phyloP scores from a whole-genome alignment of 345 rosid genomes.

The Citrus reticulata region DNA sequence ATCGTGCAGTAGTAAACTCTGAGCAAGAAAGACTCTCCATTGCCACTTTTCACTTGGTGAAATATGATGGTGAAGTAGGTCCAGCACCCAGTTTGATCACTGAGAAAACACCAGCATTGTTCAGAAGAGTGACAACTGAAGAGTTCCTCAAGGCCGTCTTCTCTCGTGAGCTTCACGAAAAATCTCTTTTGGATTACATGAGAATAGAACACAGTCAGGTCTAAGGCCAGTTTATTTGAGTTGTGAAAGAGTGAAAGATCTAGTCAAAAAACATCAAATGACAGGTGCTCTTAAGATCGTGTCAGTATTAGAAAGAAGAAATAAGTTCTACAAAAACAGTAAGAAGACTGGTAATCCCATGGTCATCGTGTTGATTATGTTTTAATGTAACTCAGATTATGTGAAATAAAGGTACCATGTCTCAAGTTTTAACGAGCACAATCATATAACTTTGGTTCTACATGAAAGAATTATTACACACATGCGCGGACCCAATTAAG shows the following conservation, averaged over 20 bases:
- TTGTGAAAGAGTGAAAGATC: not conserved
- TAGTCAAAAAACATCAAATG: not conserved
- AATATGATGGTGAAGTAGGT: constrained; percentile 11
- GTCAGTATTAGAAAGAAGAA: not conserved
- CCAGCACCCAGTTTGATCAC: constrained; percentile 45
- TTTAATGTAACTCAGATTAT: not conserved
- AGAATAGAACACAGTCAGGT: not conserved
- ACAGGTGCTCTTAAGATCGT: not conserved
- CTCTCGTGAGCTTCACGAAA: constrained; percentile 34
- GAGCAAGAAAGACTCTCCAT: too few relatives aligned
- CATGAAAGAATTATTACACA: not conserved
- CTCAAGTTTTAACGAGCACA: not conserved
- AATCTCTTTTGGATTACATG: constrained; percentile 37
- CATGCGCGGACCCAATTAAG: too few relatives aligned
- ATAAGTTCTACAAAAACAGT: not conserved
- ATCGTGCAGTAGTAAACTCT: too few relatives aligned
- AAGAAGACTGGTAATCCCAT: too few relatives aligned
- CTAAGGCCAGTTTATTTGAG: not conserved
- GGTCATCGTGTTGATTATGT: not conserved
- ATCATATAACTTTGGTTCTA: not conserved
- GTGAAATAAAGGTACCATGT: not conserved
- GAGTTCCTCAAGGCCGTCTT: constrained; percentile 30
- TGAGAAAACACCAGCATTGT: constrained; percentile 23
- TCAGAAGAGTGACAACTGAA: constrained; percentile 12
- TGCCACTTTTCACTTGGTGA: constrained; percentile 17